These are phyloP conservation scores for Aphanomyces cochlioides DNA, from an alignment of 352 stramenopile genomes.

Conservation along the genomic window DNA sequence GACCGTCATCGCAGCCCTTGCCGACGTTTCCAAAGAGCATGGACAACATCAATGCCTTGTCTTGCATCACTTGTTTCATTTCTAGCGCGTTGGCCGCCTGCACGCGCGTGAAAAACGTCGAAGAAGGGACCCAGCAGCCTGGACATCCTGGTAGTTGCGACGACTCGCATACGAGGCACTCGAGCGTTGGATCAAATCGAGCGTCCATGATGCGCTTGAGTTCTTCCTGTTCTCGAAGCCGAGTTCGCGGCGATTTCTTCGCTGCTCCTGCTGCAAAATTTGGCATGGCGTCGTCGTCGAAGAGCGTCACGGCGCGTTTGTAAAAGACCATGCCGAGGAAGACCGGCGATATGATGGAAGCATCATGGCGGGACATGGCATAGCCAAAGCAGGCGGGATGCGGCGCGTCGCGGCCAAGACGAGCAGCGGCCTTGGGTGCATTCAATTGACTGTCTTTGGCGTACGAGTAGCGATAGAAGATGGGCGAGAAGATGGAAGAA, in stretches of 20 bases:
- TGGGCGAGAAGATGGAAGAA: slow-evolving; percentile 36
- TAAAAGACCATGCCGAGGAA: slow-evolving; percentile 59
- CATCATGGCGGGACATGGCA: slow-evolving; percentile 47
- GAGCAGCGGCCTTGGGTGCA: slow-evolving; percentile 25
- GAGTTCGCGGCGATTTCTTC: slow-evolving; percentile 27
- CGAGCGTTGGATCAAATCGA: slow-evolving; percentile 32
- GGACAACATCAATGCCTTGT: not conserved
- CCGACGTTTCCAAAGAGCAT: too few species aligned
- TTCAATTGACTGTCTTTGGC: slow-evolving; percentile 44
- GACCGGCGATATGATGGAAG: slow-evolving; percentile 49
- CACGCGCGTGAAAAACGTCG: slow-evolving; percentile 35
- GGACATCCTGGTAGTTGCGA: slow-evolving; percentile 47
- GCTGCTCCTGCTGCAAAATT: slow-evolving; percentile 28
- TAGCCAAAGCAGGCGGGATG: slow-evolving; percentile 64
- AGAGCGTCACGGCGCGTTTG: slow-evolving; percentile 48
- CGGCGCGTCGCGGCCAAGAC: slow-evolving; percentile 6
- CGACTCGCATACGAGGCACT: slow-evolving; percentile 42
- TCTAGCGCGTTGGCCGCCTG: not conserved
- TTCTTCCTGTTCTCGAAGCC: slow-evolving; percentile 33
- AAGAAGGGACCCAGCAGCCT: slow-evolving; percentile 61
- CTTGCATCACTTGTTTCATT: not conserved
- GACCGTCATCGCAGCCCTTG: not conserved
- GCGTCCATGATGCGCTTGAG: slow-evolving; percentile 39
- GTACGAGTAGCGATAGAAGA: slow-evolving; percentile 56
- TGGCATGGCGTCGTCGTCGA: slow-evolving; percentile 34